Conservation (phyloP, 2,329 filamentous ascomycete species). For the Fusarium poae region DNA sequence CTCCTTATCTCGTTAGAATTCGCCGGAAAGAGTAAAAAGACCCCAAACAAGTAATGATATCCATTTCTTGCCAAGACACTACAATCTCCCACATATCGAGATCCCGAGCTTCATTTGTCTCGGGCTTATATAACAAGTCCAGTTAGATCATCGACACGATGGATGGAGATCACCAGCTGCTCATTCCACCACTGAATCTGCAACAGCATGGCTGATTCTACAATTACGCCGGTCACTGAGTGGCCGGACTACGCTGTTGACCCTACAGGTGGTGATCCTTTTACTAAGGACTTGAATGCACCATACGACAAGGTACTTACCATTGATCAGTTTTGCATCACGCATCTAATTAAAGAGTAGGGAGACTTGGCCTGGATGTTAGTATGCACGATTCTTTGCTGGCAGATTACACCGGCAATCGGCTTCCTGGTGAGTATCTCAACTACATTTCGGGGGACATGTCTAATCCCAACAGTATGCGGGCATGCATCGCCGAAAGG, state of each 20-base stretch:
- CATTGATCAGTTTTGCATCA: rapidly evolving
- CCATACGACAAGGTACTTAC: conserved; percentile 57
- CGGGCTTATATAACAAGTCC: conserved; percentile 15
- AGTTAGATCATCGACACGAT: not conserved
- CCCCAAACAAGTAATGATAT: conserved; percentile 3
- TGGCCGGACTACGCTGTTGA: conserved; percentile 59
- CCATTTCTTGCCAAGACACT: conserved; percentile 26
- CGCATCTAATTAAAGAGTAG: conserved; percentile 33
- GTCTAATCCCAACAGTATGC: conserved; percentile 47
- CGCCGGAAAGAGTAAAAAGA: conserved; percentile 24
- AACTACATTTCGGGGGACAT: not conserved
- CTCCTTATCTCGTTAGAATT: conserved; percentile 34
- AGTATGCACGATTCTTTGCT: conserved; percentile 54
- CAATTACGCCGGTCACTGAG: conserved; percentile 50
- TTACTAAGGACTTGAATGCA: conserved; percentile 60
- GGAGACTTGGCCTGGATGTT: conserved; percentile 61
- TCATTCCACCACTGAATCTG: not conserved
- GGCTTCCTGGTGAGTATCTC: conserved; percentile 48
- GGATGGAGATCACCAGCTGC: not conserved
- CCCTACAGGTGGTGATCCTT: conserved; percentile 58
- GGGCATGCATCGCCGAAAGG: conserved; percentile 55
- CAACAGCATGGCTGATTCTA: conserved; percentile 21
- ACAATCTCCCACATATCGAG: conserved; percentile 1
- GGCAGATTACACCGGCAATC: conserved; percentile 57
- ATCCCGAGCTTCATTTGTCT: not conserved